Percentiles rank a stretch among this genome's conserved stretches.
Evolutionary conservation across 768 basidiomycete species (phyloP).

Genomic region (Suillus sp.): DNA sequence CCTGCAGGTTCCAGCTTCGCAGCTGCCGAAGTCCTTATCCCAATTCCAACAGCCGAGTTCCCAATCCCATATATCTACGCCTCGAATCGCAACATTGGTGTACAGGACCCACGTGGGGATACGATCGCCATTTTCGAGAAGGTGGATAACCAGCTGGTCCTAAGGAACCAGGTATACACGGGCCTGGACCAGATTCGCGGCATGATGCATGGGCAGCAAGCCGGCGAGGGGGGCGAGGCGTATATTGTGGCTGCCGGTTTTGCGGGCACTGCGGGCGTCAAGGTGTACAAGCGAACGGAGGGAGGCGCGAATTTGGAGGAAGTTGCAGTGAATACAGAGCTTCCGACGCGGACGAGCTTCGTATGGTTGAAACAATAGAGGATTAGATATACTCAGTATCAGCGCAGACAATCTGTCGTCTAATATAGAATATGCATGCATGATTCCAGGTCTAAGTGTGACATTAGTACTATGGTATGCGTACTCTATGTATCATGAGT

Average conservation of each 20-base stretch:
- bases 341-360: conserved; percentile 55
- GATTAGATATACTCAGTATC: no score
- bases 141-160: conserved; percentile 38
- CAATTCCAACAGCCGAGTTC: conserved; percentile 47
- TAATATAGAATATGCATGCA: neutral
- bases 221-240: conserved; percentile 46
- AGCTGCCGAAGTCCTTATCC: conserved; percentile 66
- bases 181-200: conserved; percentile 65
- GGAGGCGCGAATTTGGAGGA: conserved; percentile 53
- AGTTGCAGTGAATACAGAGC: conserved; percentile 53
- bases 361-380: conserved; percentile 38
- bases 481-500: neutral
- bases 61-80: conserved; percentile 60
- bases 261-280: conserved; percentile 55
- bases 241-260: conserved; percentile 58
- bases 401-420: neutral
- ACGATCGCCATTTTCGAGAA: conserved; percentile 64
- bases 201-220: conserved; percentile 56
- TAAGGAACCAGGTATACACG: conserved; percentile 60
- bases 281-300: conserved; percentile 56
- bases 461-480: neutral
- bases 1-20: conserved; percentile 44
- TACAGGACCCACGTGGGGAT: conserved; percentile 56
- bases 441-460: neutral
- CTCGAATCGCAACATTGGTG: conserved; percentile 65